phyloP scores from a whole-genome alignment of 1,139 yeast genomes.

The Taiozyma sp. region DNA sequence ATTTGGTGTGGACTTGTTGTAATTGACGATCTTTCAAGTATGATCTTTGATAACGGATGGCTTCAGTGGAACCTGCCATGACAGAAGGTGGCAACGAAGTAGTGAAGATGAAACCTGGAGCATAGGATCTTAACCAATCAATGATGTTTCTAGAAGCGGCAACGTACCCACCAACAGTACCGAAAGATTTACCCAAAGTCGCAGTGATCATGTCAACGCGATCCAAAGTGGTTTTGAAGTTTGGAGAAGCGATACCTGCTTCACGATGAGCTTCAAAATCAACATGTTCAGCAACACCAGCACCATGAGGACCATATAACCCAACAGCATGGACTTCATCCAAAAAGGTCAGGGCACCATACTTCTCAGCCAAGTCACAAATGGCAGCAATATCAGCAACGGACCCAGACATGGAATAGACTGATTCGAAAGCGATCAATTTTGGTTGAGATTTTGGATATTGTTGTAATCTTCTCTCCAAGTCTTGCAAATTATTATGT shows the following conservation, averaged over 20 bases:
- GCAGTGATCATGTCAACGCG: slow-evolving; percentile 96
- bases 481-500: slow-evolving; percentile 82
- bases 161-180: slow-evolving; percentile 95
- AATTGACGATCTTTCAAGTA: slow-evolving; percentile 73
- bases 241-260: slow-evolving; percentile 57
- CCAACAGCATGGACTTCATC: slow-evolving; percentile 99
- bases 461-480: slow-evolving; percentile 71
- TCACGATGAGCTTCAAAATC: slow-evolving; percentile 79
- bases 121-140: slow-evolving; percentile 94
- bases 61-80: slow-evolving; percentile 91
- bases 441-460: slow-evolving; percentile 87
- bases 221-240: slow-evolving; percentile 62
- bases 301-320: slow-evolving; percentile 98
- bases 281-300: slow-evolving; percentile 97
- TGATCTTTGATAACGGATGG: slow-evolving; percentile 80
- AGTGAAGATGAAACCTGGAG: slow-evolving; percentile 97
- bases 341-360: slow-evolving; percentile 93
- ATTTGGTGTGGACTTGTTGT: slow-evolving; percentile 83
- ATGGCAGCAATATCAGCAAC: slow-evolving; percentile 90
- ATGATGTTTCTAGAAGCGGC: slow-evolving; percentile 82
- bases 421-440: slow-evolving; percentile 94
- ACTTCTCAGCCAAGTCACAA: slow-evolving; percentile 94
- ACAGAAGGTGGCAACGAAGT: slow-evolving; percentile 96
- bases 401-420: slow-evolving; percentile 98
- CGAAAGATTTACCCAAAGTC: slow-evolving; percentile 95